Percentiles rank a stretch among this genome's conserved stretches.
Evolutionary conservation across 148 eudicot genomes (phyloP).

Genomic region (Dysphania ambrosioides): DNA sequence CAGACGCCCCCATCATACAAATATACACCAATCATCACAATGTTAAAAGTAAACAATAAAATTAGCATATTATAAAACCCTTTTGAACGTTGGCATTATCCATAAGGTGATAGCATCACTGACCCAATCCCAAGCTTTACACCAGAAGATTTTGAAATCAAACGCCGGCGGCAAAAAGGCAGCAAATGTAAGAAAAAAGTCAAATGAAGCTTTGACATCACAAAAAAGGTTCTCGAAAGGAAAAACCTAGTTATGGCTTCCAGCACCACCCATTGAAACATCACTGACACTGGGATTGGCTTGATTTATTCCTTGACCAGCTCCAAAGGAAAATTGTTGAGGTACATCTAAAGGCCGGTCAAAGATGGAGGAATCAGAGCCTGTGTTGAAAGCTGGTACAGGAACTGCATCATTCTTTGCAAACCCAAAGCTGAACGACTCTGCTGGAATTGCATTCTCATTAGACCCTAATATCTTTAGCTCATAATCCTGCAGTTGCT

Average conservation of each 20-base stretch:
- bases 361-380: conserved; percentile 45
- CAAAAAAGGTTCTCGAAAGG: not conserved
- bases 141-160: conserved; percentile 15
- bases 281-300: conserved; percentile 42
- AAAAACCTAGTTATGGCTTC: conserved; percentile 23
- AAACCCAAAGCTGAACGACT: conserved; percentile 65
- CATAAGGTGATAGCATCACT: not conserved
- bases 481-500: conserved; percentile 68
- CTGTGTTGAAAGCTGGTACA: conserved; percentile 48
- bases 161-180: conserved; percentile 14
- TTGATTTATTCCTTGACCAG: conserved; percentile 36
- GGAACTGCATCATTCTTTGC: conserved; percentile 42
- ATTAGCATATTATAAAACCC: not conserved
- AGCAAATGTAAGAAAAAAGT: conserved; percentile 15
- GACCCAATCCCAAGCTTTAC: conserved; percentile 23
- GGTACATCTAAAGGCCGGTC: conserved; percentile 40
- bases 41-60: not conserved
- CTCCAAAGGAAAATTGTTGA: conserved; percentile 69
- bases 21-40: not conserved
- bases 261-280: conserved; percentile 58
- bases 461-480: conserved; percentile 46
- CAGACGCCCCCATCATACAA: no score
- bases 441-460: conserved; percentile 33
- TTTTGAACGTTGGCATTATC: not conserved
- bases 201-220: not conserved